These are phyloP conservation scores for Fragaria vesca DNA, from an alignment of 306 rosid species.

Conservation along the genomic window DNA sequence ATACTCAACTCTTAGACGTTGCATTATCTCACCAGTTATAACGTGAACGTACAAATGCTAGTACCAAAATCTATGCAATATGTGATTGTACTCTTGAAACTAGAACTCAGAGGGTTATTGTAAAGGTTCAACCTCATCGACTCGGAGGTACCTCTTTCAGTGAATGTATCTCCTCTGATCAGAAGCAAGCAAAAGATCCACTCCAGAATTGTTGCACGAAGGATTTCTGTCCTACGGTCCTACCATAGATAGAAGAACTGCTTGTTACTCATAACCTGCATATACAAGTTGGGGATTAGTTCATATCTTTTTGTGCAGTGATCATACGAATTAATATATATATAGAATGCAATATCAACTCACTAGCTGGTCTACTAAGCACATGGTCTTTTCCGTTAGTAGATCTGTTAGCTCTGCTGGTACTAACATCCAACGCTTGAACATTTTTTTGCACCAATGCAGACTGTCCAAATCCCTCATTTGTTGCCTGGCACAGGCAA, in stretches of 20 bases:
- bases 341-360: constrained; percentile 27
- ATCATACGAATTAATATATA: background rate
- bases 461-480: constrained; percentile 42
- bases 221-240: constrained; percentile 30
- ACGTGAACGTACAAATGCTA: constrained; percentile 49
- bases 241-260: constrained; percentile 18
- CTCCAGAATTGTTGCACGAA: constrained; percentile 31
- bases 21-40: constrained; percentile 30
- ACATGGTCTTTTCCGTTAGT: constrained; percentile 37
- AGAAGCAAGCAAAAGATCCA: constrained; percentile 31
- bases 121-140: constrained; percentile 26
- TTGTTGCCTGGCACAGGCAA: constrained; percentile 47
- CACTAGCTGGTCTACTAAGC: constrained; percentile 47
- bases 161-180: constrained; percentile 33
- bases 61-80: constrained; percentile 43
- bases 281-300: constrained; percentile 16
- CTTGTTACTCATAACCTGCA: constrained; percentile 50
- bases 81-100: constrained; percentile 26
- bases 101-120: constrained; percentile 26
- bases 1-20: constrained; percentile 25
- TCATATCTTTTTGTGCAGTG: constrained; percentile 2
- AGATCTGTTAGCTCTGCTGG: constrained; percentile 40
- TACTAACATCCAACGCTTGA: constrained; percentile 37
- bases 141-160: constrained; percentile 23
- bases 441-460: constrained; percentile 36